Evolutionary conservation across 495 filamentous ascomycete species (phyloP), one percentile per base, ranked within the genome.

Genomic region (Aspergillus sclerotioniger): DNA sequence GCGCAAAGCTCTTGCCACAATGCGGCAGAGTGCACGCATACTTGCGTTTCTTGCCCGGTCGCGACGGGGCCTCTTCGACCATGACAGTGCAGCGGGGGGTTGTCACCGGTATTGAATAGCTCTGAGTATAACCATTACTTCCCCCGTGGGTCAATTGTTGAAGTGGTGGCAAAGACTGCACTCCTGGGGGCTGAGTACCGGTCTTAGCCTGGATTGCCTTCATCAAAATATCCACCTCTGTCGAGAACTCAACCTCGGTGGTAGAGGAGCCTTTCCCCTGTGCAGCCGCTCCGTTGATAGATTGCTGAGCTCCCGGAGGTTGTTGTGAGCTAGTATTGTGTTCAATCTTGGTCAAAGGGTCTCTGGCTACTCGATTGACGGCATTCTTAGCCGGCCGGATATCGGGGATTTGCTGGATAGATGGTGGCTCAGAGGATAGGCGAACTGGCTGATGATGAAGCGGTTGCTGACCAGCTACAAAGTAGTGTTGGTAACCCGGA

Each of bases 161-260:
- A 13, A 71, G 63, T 8, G 70, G 63, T 13, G 75, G 68, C 51
- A 82, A 56, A 4, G 70, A 72, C 33, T 71, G 75, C 46, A 55
- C 7, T 32, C 17, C 60, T 25, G 63, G 54, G 19, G 53, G 31
- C 16, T 67, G 73, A 35, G 73, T 62, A 60, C 31, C 52, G n/a
- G 61, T 64, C 33, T 90, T 90, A 25, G 88, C 77, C 68, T 98
- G 92, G 44, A 98, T 96, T 6, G 89, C 83, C 71, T 90, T 92
- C 90, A 96, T 94, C 39, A 98, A 71, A n/a, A 85, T 84, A 68
- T 98, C 93, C 45, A 98, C 86, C 51, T 89, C 84, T 1, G 91
- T 98, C 31, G 84, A 82, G 72, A 92, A 94, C 46, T 84, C 76
- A 46, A 84, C 65, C 17, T 86, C 80, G 25, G 55, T 46, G 2